A percentile compares a stretch with the other conserved stretches of the same genome.
These are phyloP conservation scores for Chytridium lagenaria DNA, from an alignment of 371 early-diverging fungal species.

Conservation along the genomic window DNA sequence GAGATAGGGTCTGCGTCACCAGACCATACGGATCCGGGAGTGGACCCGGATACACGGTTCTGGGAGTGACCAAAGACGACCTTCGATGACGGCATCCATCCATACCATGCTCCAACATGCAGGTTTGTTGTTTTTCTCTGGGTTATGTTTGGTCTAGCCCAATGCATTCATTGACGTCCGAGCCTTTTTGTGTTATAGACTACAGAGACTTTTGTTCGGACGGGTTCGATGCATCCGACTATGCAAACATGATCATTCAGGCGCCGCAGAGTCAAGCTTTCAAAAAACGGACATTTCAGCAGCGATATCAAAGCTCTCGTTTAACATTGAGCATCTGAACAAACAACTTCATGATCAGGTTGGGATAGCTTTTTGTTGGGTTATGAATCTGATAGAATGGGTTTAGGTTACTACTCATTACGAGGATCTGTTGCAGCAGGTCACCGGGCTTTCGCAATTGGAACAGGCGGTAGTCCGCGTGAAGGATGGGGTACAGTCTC, in stretches of 20 bases:
- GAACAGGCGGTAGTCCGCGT: slow-evolving; percentile 65
- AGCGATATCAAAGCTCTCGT: slow-evolving; percentile 71
- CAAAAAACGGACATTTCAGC: slow-evolving; percentile 64
- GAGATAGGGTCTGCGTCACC: background rate
- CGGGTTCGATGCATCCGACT: slow-evolving; percentile 43
- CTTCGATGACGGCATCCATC: background rate
- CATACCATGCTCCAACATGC: background rate
- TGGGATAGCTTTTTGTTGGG: slow-evolving; percentile 1
- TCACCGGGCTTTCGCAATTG: slow-evolving; percentile 70
- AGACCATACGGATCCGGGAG: background rate
- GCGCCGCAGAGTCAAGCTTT: slow-evolving; percentile 36
- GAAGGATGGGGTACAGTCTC: slow-evolving; percentile 57
- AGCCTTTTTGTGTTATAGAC: slow-evolving; percentile 22
- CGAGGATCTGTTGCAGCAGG: slow-evolving; percentile 72
- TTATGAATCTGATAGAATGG: background rate
- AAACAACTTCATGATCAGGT: slow-evolving; percentile 82
- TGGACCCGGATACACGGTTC: background rate
- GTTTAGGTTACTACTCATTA: slow-evolving; percentile 72
- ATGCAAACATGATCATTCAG: slow-evolving; percentile 47
- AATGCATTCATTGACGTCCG: too few species aligned
- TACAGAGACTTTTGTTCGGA: slow-evolving; percentile 39
- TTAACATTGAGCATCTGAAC: slow-evolving; percentile 76
- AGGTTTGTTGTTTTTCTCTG: background rate
- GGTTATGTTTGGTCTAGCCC: background rate
- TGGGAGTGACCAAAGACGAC: background rate